phyloP scores from a whole-genome alignment of 257 asterid species.

The Henckelia pumila region DNA sequence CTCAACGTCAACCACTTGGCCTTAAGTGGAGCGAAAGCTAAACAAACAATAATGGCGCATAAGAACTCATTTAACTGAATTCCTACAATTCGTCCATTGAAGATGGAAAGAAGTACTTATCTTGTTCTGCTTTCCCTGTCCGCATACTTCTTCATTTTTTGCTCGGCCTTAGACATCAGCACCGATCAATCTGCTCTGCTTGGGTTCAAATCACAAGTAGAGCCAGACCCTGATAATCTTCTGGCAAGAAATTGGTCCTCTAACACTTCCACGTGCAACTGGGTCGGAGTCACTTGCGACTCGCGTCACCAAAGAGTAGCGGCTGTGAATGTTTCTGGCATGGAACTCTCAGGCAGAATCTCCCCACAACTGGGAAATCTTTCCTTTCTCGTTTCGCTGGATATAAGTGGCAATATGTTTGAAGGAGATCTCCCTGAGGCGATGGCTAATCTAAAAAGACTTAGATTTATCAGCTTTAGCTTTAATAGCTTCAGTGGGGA shows the following conservation, averaged over 20 bases:
- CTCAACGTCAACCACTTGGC: no score
- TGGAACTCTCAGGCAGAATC: slow-evolving; percentile 30
- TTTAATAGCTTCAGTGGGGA: slow-evolving; percentile 26
- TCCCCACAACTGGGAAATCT: slow-evolving; percentile 37
- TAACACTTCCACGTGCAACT: slow-evolving; percentile 24
- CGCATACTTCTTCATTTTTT: no score
- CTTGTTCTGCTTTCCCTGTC: slow-evolving; percentile 1
- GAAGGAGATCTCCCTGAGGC: slow-evolving; percentile 28
- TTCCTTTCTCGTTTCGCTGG: slow-evolving; percentile 35
- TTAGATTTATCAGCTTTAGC: slow-evolving; percentile 21
- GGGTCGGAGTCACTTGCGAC: slow-evolving; percentile 38
- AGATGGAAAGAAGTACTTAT: background rate
- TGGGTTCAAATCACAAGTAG: slow-evolving; percentile 24
- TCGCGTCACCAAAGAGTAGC: slow-evolving; percentile 32
- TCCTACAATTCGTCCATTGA: no score
- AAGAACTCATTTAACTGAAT: no score
- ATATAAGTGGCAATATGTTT: slow-evolving; percentile 28
- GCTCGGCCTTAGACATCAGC: slow-evolving; percentile 23
- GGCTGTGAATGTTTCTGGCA: slow-evolving; percentile 23
- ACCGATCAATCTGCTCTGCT: slow-evolving; percentile 37
- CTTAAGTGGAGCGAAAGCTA: no score
- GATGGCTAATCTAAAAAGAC: slow-evolving; percentile 25
- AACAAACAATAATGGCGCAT: no score
- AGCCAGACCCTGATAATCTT: slow-evolving; percentile 3
- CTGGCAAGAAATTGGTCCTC: slow-evolving; percentile 32